Percentiles rank a stretch among this genome's conserved stretches.
These are phyloP conservation scores for Diplodia corticola DNA, from an alignment of 2,329 filamentous ascomycete species.

Conservation along the genomic window DNA sequence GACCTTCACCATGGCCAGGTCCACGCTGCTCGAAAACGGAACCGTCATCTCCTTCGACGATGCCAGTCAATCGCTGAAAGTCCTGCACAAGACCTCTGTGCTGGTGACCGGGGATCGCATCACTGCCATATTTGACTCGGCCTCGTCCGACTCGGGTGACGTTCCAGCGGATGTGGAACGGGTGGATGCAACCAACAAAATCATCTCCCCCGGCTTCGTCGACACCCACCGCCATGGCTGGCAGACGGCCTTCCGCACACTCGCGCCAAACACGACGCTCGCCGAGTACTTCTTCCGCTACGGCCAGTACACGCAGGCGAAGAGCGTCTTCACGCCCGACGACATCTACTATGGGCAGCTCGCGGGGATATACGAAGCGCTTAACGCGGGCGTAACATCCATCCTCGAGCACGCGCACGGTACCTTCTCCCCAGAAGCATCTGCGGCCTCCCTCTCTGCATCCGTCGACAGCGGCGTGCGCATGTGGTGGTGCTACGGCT, in stretches of 20 bases:
- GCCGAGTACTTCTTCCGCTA: constrained; percentile 23
- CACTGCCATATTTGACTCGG: constrained; percentile 33
- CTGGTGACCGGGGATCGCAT: constrained; percentile 45
- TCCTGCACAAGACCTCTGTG: constrained; percentile 45
- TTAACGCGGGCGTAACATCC: constrained; percentile 56
- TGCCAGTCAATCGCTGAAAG: constrained; percentile 34
- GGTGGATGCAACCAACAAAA: constrained; percentile 51
- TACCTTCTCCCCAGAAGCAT: constrained; percentile 46
- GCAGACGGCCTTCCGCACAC: constrained; percentile 57
- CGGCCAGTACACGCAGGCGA: constrained; percentile 9
- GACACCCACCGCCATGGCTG: constrained; percentile 54
- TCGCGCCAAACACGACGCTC: constrained; percentile 51
- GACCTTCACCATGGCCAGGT: neutral
- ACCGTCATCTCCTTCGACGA: constrained; percentile 47
- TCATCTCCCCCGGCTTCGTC: constrained; percentile 57
- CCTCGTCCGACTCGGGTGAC: constrained; percentile 20
- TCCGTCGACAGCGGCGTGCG: constrained; percentile 52
- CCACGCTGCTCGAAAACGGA: constrained; percentile 36
- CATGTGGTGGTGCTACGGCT: constrained; percentile 45
- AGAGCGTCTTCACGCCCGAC: constrained; percentile 25
- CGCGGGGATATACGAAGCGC: constrained; percentile 49
- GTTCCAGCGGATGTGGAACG: constrained; percentile 40
- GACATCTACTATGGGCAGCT: constrained; percentile 32
- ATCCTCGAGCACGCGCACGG: constrained; percentile 54
- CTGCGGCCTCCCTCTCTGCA: constrained; percentile 49